Base-by-base conservation (phyloP, 108 stramenopile genomes). In the Bacterosira constricta region DNA sequence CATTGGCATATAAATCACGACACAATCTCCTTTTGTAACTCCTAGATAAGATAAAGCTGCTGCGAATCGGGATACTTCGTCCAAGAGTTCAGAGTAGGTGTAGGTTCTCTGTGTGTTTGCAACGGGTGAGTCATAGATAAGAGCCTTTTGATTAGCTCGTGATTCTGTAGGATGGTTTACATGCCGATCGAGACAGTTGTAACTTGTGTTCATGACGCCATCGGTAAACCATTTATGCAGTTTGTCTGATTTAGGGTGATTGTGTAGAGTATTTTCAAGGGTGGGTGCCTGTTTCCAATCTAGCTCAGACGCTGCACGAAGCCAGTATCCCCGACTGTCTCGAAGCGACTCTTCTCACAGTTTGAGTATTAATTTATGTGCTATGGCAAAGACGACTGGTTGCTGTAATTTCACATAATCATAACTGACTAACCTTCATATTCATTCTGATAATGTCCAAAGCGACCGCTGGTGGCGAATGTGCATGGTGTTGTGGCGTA, bases 1-100 rank as follows among this genome's bases (percentile, higher is more conserved):
- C 82, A 88, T 88, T 5, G 94, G 91, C 88, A 91, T 87, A 83
- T 95, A 95, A 59, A 93, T 83, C 23, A 93, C 66, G 17, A 95
- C 90, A 4, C 83, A 67, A 82, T 92, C 90, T 6, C 93, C 93
- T 25, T 47, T 58, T 31, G 73, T 56, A 23, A 94, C 89, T 8
- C 86, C 89, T 25, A 86, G 44, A 44, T 67, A 59, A 9, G 39
- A 27, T 36, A 94, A 59, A 0, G 60, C 86, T n/a, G 70, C 74
- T 12, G 90, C 83, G 50, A 90, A 79, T 12, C 37, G 41, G 6
- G 66, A 37, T n/a, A 90, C 90, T 53, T 89, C 34, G 34, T 82
- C 78, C 39, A 88, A 62, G 0, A 94, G 75, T 42, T 91, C 83
- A 5, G 35, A 5, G 52, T 88, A 91, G 4, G 90, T 87, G 61